These are phyloP conservation scores for Dentipellis fragilis DNA, from an alignment of 768 basidiomycete genomes.

Conservation along the genomic window DNA sequence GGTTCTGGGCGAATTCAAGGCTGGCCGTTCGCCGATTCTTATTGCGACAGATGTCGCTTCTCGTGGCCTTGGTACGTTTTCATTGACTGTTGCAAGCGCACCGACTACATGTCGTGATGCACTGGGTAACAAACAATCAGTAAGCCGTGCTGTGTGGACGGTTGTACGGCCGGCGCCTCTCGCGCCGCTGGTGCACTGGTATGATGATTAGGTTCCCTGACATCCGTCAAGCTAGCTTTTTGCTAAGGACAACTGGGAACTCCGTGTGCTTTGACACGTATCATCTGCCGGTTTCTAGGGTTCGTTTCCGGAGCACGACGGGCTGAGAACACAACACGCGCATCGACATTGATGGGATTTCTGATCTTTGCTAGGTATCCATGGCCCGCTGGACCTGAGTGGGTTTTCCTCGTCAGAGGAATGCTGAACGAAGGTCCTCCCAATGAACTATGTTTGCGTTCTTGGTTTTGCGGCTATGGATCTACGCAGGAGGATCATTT, in stretches of 20 bases:
- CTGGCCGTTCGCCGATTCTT: slow-evolving; percentile 92
- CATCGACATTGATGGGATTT: slow-evolving; percentile 20
- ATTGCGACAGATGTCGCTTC: slow-evolving; percentile 99
- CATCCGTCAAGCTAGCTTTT: slow-evolving; percentile 3
- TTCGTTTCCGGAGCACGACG: slow-evolving; percentile 25
- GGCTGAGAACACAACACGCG: slow-evolving; percentile 23
- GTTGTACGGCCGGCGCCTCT: slow-evolving; percentile 1
- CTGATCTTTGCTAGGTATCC: slow-evolving; percentile 13
- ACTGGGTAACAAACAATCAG: slow-evolving; percentile 20
- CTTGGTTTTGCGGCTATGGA: slow-evolving; percentile 47
- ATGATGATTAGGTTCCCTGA: slow-evolving; percentile 12
- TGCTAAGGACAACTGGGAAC: slow-evolving; percentile 8
- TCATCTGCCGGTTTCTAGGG: slow-evolving; percentile 26
- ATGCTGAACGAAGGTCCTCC: slow-evolving; percentile 26
- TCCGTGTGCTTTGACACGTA: slow-evolving; percentile 15
- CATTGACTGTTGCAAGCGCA: slow-evolving; percentile 40
- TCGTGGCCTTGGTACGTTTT: slow-evolving; percentile 96
- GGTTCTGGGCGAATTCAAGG: slow-evolving; percentile 98
- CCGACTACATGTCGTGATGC: slow-evolving; percentile 22
- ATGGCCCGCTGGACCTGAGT: slow-evolving; percentile 13
- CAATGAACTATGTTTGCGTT: slow-evolving; percentile 35
- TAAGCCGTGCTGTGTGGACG: slow-evolving; percentile 10
- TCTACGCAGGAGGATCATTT: slow-evolving; percentile 26
- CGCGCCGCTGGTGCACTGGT: slow-evolving; percentile 13
- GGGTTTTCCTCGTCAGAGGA: slow-evolving; percentile 7